Evolutionary conservation across 805 yeast genomes (phyloP), one percentile per base, ranked within the genome.

Genomic region (Hermanozyma aechmeae): DNA sequence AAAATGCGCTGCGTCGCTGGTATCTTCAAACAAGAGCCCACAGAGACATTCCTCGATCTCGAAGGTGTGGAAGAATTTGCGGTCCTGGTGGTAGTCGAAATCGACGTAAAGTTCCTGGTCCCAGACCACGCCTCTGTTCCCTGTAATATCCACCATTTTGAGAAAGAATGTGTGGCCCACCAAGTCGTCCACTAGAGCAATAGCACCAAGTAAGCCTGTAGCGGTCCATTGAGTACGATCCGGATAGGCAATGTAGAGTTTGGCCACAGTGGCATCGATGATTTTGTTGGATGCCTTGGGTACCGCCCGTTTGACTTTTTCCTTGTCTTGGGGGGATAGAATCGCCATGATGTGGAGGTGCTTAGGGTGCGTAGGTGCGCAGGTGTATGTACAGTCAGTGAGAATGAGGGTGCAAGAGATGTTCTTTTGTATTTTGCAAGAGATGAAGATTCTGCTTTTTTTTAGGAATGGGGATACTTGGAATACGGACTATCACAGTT

Each of bases 81-180:
- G 71, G 53, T 92, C 98, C 54, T 92, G 97, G 48, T 82, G 73
- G 56, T 92, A 92, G 43, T 79, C 78, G 53, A 92, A 86, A 45
- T 83, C 79, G 9, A 84, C 77, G 46, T 83, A 89, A 27, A 92
- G 56, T 54, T 92, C 98, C 54, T 92, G 98, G 53, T 92, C 98
- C 98, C 98, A 92, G 0, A 92, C 40, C 0, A 92, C 95, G 20
- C 97, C 97, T 24, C 80, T 63, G 37, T 75, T 71, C 5, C 93
- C 95, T 22, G 64, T 48, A 18, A 89, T 75, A 47, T 92, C 98
- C 5, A 92, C 93, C 30, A 92, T 51, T 51, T 92, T 92, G 26
- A 92, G 65, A 52, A 86, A 92, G 47, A 83, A 86, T 0, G 96
- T 85, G 53, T 89, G 89, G 3, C 97, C 97, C 2, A 92, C 95